Conservation (phyloP, 257 asterid species). For the Solanum pennellii region DNA sequence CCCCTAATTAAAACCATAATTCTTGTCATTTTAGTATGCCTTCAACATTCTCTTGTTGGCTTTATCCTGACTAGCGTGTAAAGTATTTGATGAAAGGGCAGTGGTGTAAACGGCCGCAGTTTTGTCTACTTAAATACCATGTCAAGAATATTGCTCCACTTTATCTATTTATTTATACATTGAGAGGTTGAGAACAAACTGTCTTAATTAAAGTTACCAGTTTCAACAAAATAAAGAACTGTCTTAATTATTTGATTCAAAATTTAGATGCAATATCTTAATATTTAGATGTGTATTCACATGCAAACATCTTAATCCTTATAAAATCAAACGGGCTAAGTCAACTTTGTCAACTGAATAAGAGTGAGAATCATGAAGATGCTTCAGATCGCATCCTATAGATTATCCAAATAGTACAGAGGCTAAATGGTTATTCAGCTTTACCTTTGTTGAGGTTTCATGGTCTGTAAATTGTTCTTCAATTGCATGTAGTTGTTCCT, state of each 20-base stretch:
- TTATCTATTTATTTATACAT: not conserved
- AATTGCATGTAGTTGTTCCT: constrained; percentile 40
- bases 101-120: not conserved
- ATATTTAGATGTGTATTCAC: not conserved
- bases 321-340: not conserved
- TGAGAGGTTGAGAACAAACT: not conserved
- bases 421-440: not conserved
- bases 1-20: not conserved
- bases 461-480: constrained; percentile 27
- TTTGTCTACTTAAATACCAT: not conserved
- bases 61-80: not conserved
- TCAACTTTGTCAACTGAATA: not conserved
- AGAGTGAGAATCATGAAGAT: not conserved
- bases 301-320: not conserved
- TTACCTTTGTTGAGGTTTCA: constrained; percentile 49
- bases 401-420: not conserved
- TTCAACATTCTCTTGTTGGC: not conserved
- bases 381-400: not conserved
- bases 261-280: not conserved
- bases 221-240: not conserved
- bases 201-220: not conserved
- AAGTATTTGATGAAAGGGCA: not conserved
- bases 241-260: not conserved
- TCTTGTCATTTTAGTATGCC: not conserved
- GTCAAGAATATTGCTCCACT: not conserved